Base-by-base conservation (phyloP, 2,329 filamentous ascomycete genomes). In the Alternaria viburni region DNA sequence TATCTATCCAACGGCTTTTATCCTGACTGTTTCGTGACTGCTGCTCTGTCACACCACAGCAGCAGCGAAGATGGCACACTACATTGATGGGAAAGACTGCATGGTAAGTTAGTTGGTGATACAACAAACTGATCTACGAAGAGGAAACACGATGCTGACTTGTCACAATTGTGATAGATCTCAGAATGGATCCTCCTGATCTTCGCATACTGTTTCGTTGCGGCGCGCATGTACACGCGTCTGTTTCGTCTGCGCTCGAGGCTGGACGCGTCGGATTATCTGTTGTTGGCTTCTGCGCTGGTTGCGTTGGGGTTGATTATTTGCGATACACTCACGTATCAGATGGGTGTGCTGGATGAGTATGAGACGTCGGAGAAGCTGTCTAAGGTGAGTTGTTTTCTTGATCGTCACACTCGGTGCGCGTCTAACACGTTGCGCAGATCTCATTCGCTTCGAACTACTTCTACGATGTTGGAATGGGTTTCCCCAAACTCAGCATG, bases 401-500 rank as follows among this genome's bases (percentile, higher is more conserved):
- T 6, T 11, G 4, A 4, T 26, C 3, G 13, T 25, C 12, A 9
- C 3, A 25, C 11, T 17, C 12, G 4, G 10, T 11, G 26, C 26
- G 10, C 10, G 1, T 17, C 28, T 41, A 49, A 28, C 17, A 2
- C 17, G 6, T 26, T 19, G 12, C 6, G 5, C 15, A 72, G 70
- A 72, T 72, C 51, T 72, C 68, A 1, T 72, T 71, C 41, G 52
- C 70, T 9, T 72, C 70, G 1, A 72, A 72, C 54, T 72, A 72
- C 56, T 72, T 72, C 61, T 72, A 72, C 57, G 70, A 72, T 41
- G 58, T 72, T 25, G 70, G 70, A 3, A 72, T 72, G 68, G 70
- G 70, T 0, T 72, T 72, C 41, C 70, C 70, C 11, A 72, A 72
- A 46, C 67, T 72, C 44, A 71, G 70, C 41, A 72, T 72, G 70